Evolutionary conservation across 768 basidiomycete species (phyloP).

Genomic region (Boletus sensibilis): DNA sequence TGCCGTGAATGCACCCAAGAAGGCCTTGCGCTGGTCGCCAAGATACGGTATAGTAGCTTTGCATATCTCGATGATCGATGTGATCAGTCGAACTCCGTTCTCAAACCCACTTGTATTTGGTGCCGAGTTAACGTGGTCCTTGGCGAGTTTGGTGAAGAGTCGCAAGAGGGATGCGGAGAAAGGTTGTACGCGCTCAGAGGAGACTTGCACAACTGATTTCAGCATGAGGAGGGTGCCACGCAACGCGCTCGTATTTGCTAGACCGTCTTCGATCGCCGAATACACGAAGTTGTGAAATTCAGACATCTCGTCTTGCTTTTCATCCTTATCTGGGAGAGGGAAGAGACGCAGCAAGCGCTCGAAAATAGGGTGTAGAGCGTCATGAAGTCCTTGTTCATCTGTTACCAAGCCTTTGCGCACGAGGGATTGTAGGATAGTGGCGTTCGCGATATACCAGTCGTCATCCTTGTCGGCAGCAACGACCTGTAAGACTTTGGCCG

Average conservation of each 20-base stretch:
- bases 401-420: slow-evolving; percentile 83
- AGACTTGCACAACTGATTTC: slow-evolving; percentile 76
- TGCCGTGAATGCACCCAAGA: slow-evolving; percentile 73
- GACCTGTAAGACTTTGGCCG: slow-evolving; percentile 86
- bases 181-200: slow-evolving; percentile 80
- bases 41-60: slow-evolving; percentile 77
- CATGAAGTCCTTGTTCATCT: slow-evolving; percentile 78
- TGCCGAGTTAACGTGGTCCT: slow-evolving; percentile 75
- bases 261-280: slow-evolving; percentile 70
- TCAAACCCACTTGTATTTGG: slow-evolving; percentile 52
- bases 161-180: slow-evolving; percentile 78
- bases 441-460: slow-evolving; percentile 75
- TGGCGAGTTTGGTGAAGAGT: slow-evolving; percentile 78
- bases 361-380: slow-evolving; percentile 78
- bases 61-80: slow-evolving; percentile 83
- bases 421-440: slow-evolving; percentile 71
- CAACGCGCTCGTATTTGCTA: slow-evolving; percentile 68
- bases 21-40: slow-evolving; percentile 80
- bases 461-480: slow-evolving; percentile 82
- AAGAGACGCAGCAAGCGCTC: slow-evolving; percentile 75
- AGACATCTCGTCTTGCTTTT: slow-evolving; percentile 63
- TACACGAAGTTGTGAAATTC: slow-evolving; percentile 80
- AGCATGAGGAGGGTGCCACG: slow-evolving; percentile 86
- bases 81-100: slow-evolving; percentile 61
- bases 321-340: slow-evolving; percentile 78